Evolutionary conservation across 495 filamentous ascomycete species (phyloP).

Genomic region (Sporormia fimetaria): DNA sequence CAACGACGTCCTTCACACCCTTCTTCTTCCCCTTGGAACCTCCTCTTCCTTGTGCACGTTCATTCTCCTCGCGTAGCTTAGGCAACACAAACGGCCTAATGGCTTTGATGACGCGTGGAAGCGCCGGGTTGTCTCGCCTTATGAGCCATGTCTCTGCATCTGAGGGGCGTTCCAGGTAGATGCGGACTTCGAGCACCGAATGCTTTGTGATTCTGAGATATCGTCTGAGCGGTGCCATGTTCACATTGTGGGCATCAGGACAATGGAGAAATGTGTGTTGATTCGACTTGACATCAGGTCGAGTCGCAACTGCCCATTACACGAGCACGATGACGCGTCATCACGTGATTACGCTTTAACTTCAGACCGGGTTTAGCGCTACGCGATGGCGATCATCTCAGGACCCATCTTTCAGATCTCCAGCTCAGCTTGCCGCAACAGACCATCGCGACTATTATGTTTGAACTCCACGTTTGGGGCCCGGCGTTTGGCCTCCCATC

Average conservation of each 20-base stretch:
- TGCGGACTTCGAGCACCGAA: conserved; percentile 86
- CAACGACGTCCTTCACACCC: conserved; percentile 77
- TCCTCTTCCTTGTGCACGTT: conserved; percentile 48
- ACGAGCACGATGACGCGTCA: no score
- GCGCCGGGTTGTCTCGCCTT: conserved; percentile 53
- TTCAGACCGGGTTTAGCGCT: no score
- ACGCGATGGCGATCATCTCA: no score
- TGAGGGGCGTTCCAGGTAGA: conserved; percentile 85
- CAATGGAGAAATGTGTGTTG: no score
- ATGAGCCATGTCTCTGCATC: conserved; percentile 74
- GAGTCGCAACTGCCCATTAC: no score
- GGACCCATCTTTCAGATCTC: no score
- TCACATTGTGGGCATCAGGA: background rate
- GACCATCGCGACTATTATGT: conserved; percentile 38
- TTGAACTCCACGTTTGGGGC: conserved; percentile 86
- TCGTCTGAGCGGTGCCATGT: conserved; percentile 71
- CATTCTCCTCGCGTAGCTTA: conserved; percentile 81
- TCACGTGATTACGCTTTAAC: no score
- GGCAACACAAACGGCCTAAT: conserved; percentile 78
- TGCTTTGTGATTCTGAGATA: conserved; percentile 77
- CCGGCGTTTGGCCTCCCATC: conserved; percentile 79
- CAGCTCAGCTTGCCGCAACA: no score
- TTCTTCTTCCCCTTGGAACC: conserved; percentile 51
- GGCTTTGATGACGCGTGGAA: conserved; percentile 69
- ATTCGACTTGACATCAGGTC: background rate